Evolutionary conservation across 2,329 filamentous ascomycete genomes (phyloP), one percentile per base, ranked within the genome.

Genomic region (Epichloe gansuensis): DNA sequence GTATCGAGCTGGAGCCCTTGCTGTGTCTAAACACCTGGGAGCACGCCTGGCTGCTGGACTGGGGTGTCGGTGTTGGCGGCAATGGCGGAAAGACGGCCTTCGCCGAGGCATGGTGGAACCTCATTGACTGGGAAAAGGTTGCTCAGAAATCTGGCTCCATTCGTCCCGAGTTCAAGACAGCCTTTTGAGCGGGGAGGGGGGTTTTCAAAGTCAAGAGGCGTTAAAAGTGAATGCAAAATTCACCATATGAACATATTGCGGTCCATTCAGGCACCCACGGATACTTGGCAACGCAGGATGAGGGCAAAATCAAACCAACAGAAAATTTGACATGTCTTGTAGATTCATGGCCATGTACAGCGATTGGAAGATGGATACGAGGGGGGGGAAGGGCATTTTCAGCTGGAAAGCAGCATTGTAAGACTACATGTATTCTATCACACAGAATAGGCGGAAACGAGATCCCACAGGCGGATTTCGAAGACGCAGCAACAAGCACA

Each of bases 21-120:
- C 73, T 98, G 60, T 96, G 91, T 66, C 78, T 97, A 54, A 97
- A 89, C 71, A 95, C 89, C 5, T 98, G 93, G 93, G 85, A 97
- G 74, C 93, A 97, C 70, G 84, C 85, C 8, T 98, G 87, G 81
- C 71, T 97, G 66, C 78, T 80, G 51, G 89, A 97, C 67, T 96
- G 87, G 68, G 80, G 80, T 49, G 64, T 82, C 34, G 74, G 74
- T 9, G 66, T 63, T 2, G 66, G 66, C 41, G 84, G 84, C 5
- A 67, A 83, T 52, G 75, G 74, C 44, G 89, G 88, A 48, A 98
- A 96, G 80, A 73, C 75, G 50, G 70, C 73, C 50, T 98, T 81
- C 67, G 74, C 90, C 50, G 78, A 86, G 64, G 75, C 76, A 42
- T 97, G 91, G 91, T 98, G 93, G 93, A 71, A 87, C 49, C 74